Percentiles rank a stretch among this genome's conserved stretches.
These are phyloP conservation scores for Boletus rex-veris DNA, from an alignment of 768 basidiomycete species.

Conservation along the genomic window DNA sequence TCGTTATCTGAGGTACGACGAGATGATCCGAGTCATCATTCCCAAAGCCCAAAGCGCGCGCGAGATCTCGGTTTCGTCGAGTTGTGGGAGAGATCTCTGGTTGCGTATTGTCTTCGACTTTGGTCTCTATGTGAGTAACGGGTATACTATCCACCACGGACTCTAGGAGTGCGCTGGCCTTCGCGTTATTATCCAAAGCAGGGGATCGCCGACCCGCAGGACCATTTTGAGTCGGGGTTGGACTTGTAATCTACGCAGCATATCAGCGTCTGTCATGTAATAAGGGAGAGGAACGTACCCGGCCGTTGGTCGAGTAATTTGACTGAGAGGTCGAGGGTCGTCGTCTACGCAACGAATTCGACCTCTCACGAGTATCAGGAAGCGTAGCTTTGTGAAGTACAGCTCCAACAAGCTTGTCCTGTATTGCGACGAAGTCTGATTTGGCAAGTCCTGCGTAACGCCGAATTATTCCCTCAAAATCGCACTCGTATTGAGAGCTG, in stretches of 20 bases:
- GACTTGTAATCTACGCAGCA: slow-evolving; percentile 51
- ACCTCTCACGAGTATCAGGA: slow-evolving; percentile 58
- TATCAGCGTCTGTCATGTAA: slow-evolving; percentile 5
- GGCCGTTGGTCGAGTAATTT: slow-evolving; percentile 59
- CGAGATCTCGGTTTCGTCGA: slow-evolving; percentile 70
- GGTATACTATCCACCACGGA: slow-evolving; percentile 57
- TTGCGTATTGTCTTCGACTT: slow-evolving; percentile 25
- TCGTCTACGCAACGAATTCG: slow-evolving; percentile 68
- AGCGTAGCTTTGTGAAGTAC: slow-evolving; percentile 54
- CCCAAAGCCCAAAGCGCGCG: slow-evolving; percentile 68
- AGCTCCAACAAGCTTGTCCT: slow-evolving; percentile 69
- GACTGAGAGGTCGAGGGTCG: slow-evolving; percentile 84
- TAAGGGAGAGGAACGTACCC: slow-evolving; percentile 31
- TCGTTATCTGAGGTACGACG: slow-evolving; percentile 18
- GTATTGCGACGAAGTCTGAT: slow-evolving; percentile 66
- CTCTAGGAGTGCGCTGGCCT: slow-evolving; percentile 64
- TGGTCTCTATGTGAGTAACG: slow-evolving; percentile 32
- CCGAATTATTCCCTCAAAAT: slow-evolving; percentile 65
- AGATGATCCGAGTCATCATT: slow-evolving; percentile 35
- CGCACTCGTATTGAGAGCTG: slow-evolving; percentile 51
- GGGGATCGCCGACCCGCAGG: slow-evolving; percentile 30
- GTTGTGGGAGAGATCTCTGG: slow-evolving; percentile 47
- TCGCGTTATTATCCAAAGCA: slow-evolving; percentile 48
- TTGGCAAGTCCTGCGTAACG: slow-evolving; percentile 67
- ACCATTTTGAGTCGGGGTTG: slow-evolving; percentile 40